Conservation (phyloP, 805 yeast genomes). For the Lipomyces chichibuensis region DNA sequence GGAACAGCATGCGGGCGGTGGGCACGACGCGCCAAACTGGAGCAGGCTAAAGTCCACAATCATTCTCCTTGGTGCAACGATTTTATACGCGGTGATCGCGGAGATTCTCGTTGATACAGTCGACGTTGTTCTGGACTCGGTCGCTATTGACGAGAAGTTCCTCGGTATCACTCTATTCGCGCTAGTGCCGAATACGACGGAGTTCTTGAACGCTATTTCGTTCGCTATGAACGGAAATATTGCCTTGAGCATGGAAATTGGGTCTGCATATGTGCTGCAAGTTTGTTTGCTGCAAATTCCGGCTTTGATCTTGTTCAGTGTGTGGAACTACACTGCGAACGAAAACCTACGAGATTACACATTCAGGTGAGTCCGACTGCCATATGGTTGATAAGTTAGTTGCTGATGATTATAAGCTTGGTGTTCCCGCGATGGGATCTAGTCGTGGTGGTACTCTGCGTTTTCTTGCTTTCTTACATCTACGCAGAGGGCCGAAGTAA, state of each 20-base stretch:
- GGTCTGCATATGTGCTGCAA: slow-evolving; percentile 95
- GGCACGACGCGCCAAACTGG: slow-evolving; percentile 98
- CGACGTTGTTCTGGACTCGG: slow-evolving; percentile 76
- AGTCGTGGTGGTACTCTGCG: slow-evolving; percentile 79
- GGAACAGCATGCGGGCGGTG: slow-evolving; percentile 52
- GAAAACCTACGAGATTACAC: slow-evolving; percentile 39
- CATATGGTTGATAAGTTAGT: neutral
- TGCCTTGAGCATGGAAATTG: slow-evolving; percentile 96
- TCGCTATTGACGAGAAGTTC: slow-evolving; percentile 87
- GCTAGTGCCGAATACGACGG: slow-evolving; percentile 94
- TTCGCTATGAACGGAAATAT: slow-evolving; percentile 96
- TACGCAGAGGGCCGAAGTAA: slow-evolving; percentile 97
- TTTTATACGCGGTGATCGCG: slow-evolving; percentile 89
- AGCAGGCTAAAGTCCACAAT: slow-evolving; percentile 79
- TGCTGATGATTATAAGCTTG: slow-evolving; percentile 51
- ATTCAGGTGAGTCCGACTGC: slow-evolving; percentile 27
- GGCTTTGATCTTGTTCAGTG: slow-evolving; percentile 66
- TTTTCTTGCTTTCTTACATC: slow-evolving; percentile 85
- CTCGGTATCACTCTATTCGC: slow-evolving; percentile 95
- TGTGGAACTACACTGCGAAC: slow-evolving; percentile 20
- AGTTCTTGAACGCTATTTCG: slow-evolving; percentile 93
- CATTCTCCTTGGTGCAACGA: slow-evolving; percentile 79
- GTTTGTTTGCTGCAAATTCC: slow-evolving; percentile 95
- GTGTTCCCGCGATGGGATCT: slow-evolving; percentile 97
- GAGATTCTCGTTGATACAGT: slow-evolving; percentile 92